Evolutionary conservation across 164 flowering plant species (phyloP).

Genomic region (Piper longum): DNA sequence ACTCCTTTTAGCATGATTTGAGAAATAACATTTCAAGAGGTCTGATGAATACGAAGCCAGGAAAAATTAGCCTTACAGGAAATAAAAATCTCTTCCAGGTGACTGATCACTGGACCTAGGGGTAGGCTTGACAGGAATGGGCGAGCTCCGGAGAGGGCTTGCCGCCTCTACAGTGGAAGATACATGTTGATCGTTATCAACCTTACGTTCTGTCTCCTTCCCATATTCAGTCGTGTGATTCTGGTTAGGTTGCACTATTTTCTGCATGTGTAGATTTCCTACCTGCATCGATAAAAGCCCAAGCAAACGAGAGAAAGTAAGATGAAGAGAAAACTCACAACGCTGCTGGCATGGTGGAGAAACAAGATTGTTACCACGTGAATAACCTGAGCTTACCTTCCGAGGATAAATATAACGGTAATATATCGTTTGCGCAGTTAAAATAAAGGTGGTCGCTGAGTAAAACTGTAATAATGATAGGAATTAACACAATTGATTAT

Average conservation of each 20-base stretch:
- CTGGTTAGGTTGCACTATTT: neutral
- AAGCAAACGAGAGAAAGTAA: neutral
- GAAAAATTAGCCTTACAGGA: conserved; percentile 22
- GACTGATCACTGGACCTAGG: conserved; percentile 13
- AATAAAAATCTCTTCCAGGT: conserved; percentile 29
- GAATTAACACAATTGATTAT: neutral
- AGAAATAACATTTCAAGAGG: neutral
- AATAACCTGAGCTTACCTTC: conserved; percentile 11
- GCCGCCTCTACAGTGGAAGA: conserved; percentile 4
- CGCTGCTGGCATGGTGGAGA: no score
- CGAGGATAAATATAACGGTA: conserved; percentile 43
- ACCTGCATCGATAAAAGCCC: neutral
- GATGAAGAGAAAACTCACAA: neutral
- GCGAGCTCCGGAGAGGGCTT: conserved; percentile 17
- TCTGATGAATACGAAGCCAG: neutral
- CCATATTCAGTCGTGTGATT: neutral
- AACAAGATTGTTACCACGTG: neutral
- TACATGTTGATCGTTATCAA: conserved; percentile 4
- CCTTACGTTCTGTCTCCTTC: conserved; percentile 6
- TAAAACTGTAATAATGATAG: conserved; percentile 36
- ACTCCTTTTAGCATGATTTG: no score
- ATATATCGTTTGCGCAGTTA: conserved; percentile 38
- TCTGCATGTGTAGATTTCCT: neutral
- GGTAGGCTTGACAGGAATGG: conserved; percentile 30
- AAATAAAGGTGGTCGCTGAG: conserved; percentile 30